phyloP scores from a whole-genome alignment of 2,329 filamentous ascomycete species.

The Scedosporium minutisporum region DNA sequence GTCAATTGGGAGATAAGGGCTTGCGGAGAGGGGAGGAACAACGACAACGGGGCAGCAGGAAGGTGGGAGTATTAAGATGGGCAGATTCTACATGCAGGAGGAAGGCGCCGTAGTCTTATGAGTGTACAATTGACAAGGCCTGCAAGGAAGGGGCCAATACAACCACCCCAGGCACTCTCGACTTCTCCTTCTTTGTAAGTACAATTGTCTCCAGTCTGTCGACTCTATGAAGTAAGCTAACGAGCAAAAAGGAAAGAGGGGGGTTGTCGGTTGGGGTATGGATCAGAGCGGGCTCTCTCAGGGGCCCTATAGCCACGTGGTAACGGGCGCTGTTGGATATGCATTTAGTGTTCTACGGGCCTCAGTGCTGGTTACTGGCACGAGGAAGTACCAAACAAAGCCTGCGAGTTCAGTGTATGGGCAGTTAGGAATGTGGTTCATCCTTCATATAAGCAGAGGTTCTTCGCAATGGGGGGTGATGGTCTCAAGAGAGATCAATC shows the following conservation, averaged over 20 bases:
- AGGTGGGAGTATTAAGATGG: not conserved
- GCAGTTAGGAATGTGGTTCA: too few relatives aligned
- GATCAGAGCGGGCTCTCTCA: not conserved
- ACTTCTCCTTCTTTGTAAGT: not conserved
- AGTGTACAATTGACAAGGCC: not conserved
- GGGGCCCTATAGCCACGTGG: not conserved
- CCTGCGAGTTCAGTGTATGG: too few relatives aligned
- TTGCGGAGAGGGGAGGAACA: too few relatives aligned
- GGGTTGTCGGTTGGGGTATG: not conserved
- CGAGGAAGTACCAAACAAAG: too few relatives aligned
- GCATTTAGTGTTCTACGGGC: not conserved
- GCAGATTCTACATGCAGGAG: not conserved
- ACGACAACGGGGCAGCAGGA: not conserved
- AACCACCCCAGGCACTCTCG: not conserved
- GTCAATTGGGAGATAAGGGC: not conserved
- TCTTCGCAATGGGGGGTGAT: too few relatives aligned
- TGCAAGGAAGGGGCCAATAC: not conserved
- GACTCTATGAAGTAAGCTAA: not conserved
- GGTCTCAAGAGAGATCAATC: too few relatives aligned
- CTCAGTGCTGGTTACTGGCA: not conserved
- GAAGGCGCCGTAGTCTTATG: not conserved
- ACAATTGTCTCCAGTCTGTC: too few relatives aligned
- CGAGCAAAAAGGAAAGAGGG: not conserved
- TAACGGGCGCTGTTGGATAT: not conserved
- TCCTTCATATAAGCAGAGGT: too few relatives aligned